Base-by-base conservation (phyloP, 192 early-diverging fungal species). In the Coemansia sp. region DNA sequence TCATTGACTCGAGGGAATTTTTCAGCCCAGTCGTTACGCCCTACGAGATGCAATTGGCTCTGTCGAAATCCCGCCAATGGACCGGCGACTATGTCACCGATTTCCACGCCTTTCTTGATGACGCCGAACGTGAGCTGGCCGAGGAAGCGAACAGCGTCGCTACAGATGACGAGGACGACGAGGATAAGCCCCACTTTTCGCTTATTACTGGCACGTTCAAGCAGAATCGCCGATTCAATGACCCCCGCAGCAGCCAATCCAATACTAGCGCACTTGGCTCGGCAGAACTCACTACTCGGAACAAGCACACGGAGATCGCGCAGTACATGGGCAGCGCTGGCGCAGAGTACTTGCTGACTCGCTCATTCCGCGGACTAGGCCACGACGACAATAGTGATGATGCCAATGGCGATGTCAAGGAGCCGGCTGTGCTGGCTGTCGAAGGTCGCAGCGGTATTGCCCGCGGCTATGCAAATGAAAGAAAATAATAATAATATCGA, bases 1-100 rank as follows among this genome's bases (percentile, higher is more conserved):
- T 99, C 62, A 88, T 97, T 29, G 97, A 98, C 77, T 89, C 89
- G 35, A 89, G 85, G 42, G 96, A 97, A 54, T 99, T 95, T 79
- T 90, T 93, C 65, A 84, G 87, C 38, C 97, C 97, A 6, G 89
- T 99, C 25, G 93, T 99, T 0, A 98, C 97, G 9, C 96, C 96
- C 1, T 98, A 86, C 65, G 97, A 99, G 74, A 77, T 98, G 47
- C 87, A 92, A 53, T 74, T 96, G 49, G 94, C 96, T 0, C 79
- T 98, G 32, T 62, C 83, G 0, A 42, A 59, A 17, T 56, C 66
- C 0, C 46, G 39, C 0, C 86, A 89, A 62, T 93, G 90, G 90
- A 86, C 86, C 0, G 90, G 90, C 43, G 82, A 91, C 38, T 93
- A 92, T 60, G 70, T 90, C 22, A 88, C 88, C 0, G 89, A 89